These are phyloP conservation scores for Hysterangium stoloniferum DNA, from an alignment of 768 basidiomycete species.

Conservation along the genomic window DNA sequence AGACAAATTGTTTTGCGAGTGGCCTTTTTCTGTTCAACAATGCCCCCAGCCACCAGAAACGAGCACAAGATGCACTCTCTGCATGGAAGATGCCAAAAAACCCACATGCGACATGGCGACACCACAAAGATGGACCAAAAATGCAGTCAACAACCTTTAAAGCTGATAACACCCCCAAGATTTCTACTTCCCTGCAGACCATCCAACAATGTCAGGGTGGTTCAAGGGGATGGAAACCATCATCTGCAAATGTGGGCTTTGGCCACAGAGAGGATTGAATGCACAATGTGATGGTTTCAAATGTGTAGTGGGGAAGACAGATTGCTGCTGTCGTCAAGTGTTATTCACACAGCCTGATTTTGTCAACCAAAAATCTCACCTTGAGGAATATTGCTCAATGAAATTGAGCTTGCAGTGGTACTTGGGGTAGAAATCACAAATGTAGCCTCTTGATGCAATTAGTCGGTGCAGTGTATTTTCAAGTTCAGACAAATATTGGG, in stretches of 20 bases:
- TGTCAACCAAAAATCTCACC: background rate
- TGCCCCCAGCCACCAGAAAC: slow-evolving; percentile 15
- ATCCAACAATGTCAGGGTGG: slow-evolving; percentile 15
- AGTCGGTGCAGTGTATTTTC: too few species aligned
- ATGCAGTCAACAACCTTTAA: background rate
- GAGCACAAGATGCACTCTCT: slow-evolving; percentile 2
- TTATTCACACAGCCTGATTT: slow-evolving; percentile 31
- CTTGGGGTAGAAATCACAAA: too few species aligned
- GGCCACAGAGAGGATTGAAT: background rate
- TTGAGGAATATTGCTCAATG: too few species aligned
- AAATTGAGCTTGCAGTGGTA: too few species aligned
- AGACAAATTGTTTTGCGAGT: slow-evolving; percentile 14
- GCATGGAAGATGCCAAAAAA: slow-evolving; percentile 1
- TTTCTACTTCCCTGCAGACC: slow-evolving; percentile 14
- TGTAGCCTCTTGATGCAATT: too few species aligned
- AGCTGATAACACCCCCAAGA: background rate
- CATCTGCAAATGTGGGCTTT: slow-evolving; percentile 12
- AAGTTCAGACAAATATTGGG: too few species aligned
- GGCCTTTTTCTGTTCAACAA: slow-evolving; percentile 14
- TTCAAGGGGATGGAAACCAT: slow-evolving; percentile 17
- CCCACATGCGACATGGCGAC: background rate
- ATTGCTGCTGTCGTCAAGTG: slow-evolving; percentile 28
- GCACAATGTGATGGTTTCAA: slow-evolving; percentile 24
- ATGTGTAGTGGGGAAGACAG: slow-evolving; percentile 16
- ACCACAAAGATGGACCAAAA: background rate